Percentiles rank a stretch among this genome's conserved stretches.
phyloP scores from a whole-genome alignment of 108 stramenopile genomes.

The Seminavis robusta region DNA sequence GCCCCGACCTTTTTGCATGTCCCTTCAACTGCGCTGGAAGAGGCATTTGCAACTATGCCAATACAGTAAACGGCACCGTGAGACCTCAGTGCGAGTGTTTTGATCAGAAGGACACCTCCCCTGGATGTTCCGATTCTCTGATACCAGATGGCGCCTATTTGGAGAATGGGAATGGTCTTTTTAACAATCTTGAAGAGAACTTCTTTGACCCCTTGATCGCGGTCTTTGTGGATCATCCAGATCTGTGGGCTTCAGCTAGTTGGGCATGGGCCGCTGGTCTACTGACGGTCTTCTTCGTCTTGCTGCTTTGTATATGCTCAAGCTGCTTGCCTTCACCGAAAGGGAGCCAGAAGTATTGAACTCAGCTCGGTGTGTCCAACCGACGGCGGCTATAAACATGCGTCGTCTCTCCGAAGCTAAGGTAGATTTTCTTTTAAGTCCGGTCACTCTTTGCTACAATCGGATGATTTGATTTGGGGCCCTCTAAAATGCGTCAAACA shows the following conservation, averaged over 20 bases:
- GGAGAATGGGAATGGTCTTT: constrained; percentile 50
- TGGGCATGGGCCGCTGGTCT: constrained; percentile 87
- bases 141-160: constrained; percentile 69
- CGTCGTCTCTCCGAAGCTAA: no score
- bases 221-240: constrained; percentile 86
- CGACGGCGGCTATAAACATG: no score
- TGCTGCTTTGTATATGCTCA: constrained; percentile 84
- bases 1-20: constrained; percentile 85
- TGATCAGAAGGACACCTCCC: constrained; percentile 60
- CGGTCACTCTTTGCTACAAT: no score
- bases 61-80: constrained; percentile 36
- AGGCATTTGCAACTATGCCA: constrained; percentile 65
- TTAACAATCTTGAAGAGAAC: constrained; percentile 66
- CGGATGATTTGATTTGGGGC: no score
- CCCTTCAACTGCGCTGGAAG: constrained; percentile 80
- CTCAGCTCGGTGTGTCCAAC: no score
- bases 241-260: constrained; percentile 72
- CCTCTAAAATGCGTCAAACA: no score
- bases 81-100: constrained; percentile 79
- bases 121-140: constrained; percentile 76
- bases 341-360: no score
- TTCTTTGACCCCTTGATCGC: constrained; percentile 83
- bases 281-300: constrained; percentile 64
- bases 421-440: no score
- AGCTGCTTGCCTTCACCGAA: constrained; percentile 65